phyloP scores from a whole-genome alignment of 2,329 filamentous ascomycete genomes.

The Diplodia intermedia region DNA sequence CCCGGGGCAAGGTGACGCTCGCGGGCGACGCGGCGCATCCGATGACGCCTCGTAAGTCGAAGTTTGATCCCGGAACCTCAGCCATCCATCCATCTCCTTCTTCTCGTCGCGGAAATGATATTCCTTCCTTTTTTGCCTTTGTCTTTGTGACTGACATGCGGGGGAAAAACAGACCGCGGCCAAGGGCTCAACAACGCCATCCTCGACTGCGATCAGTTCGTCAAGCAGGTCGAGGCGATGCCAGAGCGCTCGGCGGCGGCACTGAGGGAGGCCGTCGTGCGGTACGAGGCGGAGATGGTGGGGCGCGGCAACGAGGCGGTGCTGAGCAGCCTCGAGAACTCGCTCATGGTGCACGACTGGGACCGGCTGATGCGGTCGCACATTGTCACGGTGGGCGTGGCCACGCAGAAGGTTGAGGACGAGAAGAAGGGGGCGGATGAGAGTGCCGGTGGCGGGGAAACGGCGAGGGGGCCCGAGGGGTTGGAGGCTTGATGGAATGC shows the following conservation, averaged over 20 bases:
- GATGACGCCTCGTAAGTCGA: constrained; percentile 46
- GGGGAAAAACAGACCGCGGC: constrained; percentile 46
- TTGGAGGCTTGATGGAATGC: neutral
- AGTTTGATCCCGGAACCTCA: neutral
- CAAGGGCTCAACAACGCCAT: constrained; percentile 59
- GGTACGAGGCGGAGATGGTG: constrained; percentile 53
- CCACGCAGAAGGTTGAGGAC: constrained; percentile 25
- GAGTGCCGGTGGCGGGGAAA: neutral
- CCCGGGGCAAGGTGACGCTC: constrained; percentile 45
- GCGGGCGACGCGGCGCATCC: constrained; percentile 52
- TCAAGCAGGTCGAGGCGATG: constrained; percentile 38
- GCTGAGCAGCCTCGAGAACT: constrained; percentile 44
- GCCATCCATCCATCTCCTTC: no score
- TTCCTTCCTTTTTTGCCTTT: neutral
- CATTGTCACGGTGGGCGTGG: constrained; percentile 44
- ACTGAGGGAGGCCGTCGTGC: constrained; percentile 34
- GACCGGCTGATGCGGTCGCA: constrained; percentile 45
- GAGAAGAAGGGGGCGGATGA: neutral
- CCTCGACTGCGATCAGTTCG: constrained; percentile 52
- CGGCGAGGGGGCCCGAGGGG: no score
- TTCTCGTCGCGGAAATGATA: no score
- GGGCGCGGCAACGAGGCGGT: constrained; percentile 45
- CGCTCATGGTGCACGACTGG: constrained; percentile 48
- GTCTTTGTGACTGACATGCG: neutral
- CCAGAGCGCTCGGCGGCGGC: neutral